A percentile compares a stretch with the other conserved stretches of the same genome.
These are phyloP conservation scores for Penicillium psychrosexuale DNA, from an alignment of 2,329 filamentous ascomycete genomes.

Conservation along the genomic window DNA sequence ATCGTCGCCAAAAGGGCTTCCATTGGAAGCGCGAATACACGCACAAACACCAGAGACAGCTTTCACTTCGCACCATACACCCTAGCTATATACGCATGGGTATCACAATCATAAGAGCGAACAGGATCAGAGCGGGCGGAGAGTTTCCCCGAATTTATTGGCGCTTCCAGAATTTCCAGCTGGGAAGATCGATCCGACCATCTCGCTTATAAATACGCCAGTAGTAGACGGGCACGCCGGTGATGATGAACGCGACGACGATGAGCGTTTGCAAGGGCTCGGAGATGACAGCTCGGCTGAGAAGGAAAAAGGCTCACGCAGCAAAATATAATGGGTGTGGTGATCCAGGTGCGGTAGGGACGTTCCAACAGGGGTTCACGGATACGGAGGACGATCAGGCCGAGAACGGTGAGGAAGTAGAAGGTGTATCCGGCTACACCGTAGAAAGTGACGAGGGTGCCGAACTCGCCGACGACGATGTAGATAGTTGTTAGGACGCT, in stretches of 20 bases:
- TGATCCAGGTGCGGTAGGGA: slow-evolving; percentile 95
- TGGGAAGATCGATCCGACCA: slow-evolving; percentile 33
- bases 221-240: slow-evolving; percentile 83
- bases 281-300: slow-evolving; percentile 84
- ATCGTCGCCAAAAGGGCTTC: slow-evolving; percentile 16
- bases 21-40: background rate
- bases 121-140: background rate
- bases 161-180: slow-evolving; percentile 47
- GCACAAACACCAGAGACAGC: background rate
- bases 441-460: slow-evolving; percentile 91
- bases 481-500: slow-evolving; percentile 69
- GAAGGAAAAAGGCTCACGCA: slow-evolving; percentile 93
- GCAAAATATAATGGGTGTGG: slow-evolving; percentile 95
- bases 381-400: slow-evolving; percentile 84
- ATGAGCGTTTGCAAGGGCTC: slow-evolving; percentile 86
- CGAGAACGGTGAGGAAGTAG: slow-evolving; percentile 93
- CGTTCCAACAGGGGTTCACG: slow-evolving; percentile 82
- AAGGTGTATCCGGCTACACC: slow-evolving; percentile 96
- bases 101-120: slow-evolving; percentile 24
- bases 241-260: slow-evolving; percentile 78
- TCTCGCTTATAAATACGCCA: slow-evolving; percentile 73
- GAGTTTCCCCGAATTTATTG: slow-evolving; percentile 4
- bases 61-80: slow-evolving; percentile 11
- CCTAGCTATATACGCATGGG: slow-evolving; percentile 25
- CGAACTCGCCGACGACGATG: slow-evolving; percentile 82